Base-by-base conservation (phyloP, 2,329 filamentous ascomycete genomes). In the Neofusicoccum laricinum region DNA sequence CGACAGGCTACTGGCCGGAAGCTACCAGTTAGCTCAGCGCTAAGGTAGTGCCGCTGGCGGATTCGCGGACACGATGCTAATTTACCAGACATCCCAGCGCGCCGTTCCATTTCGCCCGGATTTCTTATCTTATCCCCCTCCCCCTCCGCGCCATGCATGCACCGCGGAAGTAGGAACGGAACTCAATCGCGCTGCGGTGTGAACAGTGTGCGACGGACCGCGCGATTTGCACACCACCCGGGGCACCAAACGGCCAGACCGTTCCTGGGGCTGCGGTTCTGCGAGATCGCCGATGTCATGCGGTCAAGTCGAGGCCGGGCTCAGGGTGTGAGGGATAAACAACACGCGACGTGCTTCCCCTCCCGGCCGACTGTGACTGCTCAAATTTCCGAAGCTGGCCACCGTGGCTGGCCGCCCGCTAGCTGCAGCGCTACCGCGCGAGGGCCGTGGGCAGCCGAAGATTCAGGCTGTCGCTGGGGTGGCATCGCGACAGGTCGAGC, bases 211-310 rank as follows among this genome's bases (percentile, higher is more conserved):
- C 41, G 15, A 59, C 15, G 15, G 7, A 11, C 11, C 36, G 25
- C 19, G 38, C 50, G 50, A 55, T 21, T 21, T n/a, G 50, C 50
- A 55, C 38, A 57, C 53, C 38, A 43, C 53, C n/a, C 15, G 46
- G 49, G 6, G 15, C 49, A 30, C 4, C 12, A 30, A 7, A 38
- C 2, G 32, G 25, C 32, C n/a, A 36, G 55, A 15, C 19, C 40
- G 25, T 36, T 19, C 30, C 41, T 21, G 25, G 40, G 14, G 17
- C 34, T 19, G n/a, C 21, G 4, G n/a, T 58, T 25, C 49, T 14
- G 40, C 25, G 17, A 32, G 55, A 59, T 59, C 55, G 55, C 25
- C 55, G 55, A 59, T 59, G 55, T 59, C 55, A 59, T 34, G 55
- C 25, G 55, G 55, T 10, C 40, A 34, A 17, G 41, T 59, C 55